phyloP scores from a whole-genome alignment of 2,329 filamentous ascomycete genomes.

The Eutypella sp. region DNA sequence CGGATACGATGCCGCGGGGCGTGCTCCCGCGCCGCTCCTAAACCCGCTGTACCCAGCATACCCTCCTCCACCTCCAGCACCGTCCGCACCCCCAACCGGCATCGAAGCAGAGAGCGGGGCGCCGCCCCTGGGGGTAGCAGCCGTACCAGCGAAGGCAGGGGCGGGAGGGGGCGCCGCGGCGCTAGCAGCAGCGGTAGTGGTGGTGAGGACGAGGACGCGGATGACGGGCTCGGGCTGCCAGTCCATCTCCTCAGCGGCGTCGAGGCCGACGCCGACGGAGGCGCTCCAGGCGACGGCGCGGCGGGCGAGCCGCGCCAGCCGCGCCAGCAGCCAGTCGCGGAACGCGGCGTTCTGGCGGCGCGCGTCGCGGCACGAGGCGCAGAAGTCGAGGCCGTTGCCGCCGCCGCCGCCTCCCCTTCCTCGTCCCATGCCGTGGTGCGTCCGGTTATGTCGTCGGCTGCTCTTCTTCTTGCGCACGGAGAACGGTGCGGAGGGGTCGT shows the following conservation, averaged over 20 bases:
- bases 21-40: not conserved
- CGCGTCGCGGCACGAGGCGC: conserved; percentile 22
- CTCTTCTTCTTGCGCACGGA: too few species aligned
- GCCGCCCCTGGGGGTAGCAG: too few species aligned
- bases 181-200: too few species aligned
- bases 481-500: not conserved
- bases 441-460: too few species aligned
- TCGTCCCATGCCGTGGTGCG: too few species aligned
- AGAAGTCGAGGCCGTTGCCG: too few species aligned
- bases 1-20: not conserved
- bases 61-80: not conserved
- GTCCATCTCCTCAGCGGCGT: conserved; percentile 25
- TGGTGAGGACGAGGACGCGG: conserved; percentile 16
- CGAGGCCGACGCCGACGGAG: conserved; percentile 20
- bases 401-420: too few species aligned
- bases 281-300: conserved; percentile 18
- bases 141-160: too few species aligned
- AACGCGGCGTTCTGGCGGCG: conserved; percentile 23
- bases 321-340: conserved; percentile 13
- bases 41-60: not conserved
- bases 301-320: conserved; percentile 7
- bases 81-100: not conserved
- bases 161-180: not conserved
- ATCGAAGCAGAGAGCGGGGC: too few species aligned
- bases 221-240: conserved; percentile 28